Evolutionary conservation across 2,329 filamentous ascomycete species (phyloP), one percentile per base, ranked within the genome.

Genomic region (Ophiocordyceps sinensis): DNA sequence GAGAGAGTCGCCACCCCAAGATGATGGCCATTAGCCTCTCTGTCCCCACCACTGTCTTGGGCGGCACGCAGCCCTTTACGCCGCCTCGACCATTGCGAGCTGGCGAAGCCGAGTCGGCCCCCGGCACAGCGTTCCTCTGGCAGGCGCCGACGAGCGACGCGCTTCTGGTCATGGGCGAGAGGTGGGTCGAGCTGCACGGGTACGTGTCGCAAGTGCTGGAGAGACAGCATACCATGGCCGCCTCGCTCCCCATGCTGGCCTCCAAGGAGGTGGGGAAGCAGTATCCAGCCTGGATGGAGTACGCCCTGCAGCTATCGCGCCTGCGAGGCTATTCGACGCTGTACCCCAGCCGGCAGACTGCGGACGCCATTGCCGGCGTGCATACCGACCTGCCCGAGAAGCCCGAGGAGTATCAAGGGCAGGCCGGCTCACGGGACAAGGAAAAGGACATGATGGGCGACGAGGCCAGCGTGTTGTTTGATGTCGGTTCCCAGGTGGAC

Each of bases 61-160:
- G 84, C 49, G 79, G 77, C 36, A 70, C 69, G 7, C 62, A 65
- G 0, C 53, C 65, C 2, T 76, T 91, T 43, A 53, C 49, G 0
- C 62, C 65, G 19, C 71, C 79, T 3, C 49, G 23, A 23, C 40
- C 43, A 12, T 15, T 40, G 8, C 37, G 37, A 13, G 28, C 31
- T 45, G 54, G 45, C 23, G 46, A 53, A 15, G 42, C 39, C 26
- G 48, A 36, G 38, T 50, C 41, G 51, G 60, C 26, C 51, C 59
- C 26, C 51, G 58, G 5, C 39, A 71, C 73, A 0, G 69, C 82
- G 0, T 93, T 94, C 52, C 65, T 94, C 9, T 94, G 87, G 80
- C 83, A 94, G 60, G 77, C 79, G 2, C 88, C 89, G 5, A 83
- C 79, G 48, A 85, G 81, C 53, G 82, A 91, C 47, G 88, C 89